Percentiles rank a stretch among this genome's conserved stretches.
Evolutionary conservation across 176 grass and related monocot genomes (phyloP).

Genomic region (Oryza australiensis): DNA sequence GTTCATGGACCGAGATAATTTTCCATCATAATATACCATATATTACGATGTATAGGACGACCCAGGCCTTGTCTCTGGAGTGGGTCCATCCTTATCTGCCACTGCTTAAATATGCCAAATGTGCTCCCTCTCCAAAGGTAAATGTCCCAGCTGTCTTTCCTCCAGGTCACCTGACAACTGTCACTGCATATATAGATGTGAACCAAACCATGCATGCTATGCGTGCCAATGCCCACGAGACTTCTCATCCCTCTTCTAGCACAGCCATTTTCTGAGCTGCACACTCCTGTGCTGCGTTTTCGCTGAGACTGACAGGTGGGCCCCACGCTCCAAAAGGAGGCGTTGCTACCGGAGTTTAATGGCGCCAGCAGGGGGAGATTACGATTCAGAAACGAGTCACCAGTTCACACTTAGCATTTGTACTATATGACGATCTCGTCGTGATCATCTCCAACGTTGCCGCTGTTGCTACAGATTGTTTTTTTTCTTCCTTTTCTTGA

Average conservation of each 20-base stretch:
- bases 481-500: not conserved
- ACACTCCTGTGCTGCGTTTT: too few species aligned
- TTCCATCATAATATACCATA: too few species aligned
- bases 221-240: not conserved
- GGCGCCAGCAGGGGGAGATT: not conserved
- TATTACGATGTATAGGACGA: too few species aligned
- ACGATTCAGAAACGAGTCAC: not conserved
- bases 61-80: too few species aligned
- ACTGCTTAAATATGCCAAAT: too few species aligned
- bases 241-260: not conserved
- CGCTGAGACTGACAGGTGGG: not conserved
- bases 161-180: not conserved
- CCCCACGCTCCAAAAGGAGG: not conserved
- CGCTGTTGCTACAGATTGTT: not conserved
- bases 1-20: too few species aligned
- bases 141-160: not conserved
- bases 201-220: not conserved
- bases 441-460: not conserved
- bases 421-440: not conserved
- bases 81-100: too few species aligned
- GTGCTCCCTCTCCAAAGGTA: too few species aligned
- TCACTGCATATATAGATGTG: not conserved
- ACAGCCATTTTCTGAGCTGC: not conserved
- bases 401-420: not conserved
- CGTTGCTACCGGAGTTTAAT: not conserved